Evolutionary conservation across 306 rosid genomes (phyloP), one percentile per base, ranked within the genome.

Genomic region (Phaseolus lunatus): DNA sequence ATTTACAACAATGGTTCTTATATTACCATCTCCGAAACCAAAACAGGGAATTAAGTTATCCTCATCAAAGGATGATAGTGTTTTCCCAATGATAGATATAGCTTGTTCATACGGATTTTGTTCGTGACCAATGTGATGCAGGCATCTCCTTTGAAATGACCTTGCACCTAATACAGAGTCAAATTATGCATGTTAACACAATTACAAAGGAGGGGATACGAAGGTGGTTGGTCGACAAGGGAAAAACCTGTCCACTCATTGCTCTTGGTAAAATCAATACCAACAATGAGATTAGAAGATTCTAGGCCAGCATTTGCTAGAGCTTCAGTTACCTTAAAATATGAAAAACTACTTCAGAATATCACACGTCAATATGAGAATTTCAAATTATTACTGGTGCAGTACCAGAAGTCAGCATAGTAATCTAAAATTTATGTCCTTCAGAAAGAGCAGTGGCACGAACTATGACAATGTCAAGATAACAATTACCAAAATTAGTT

Each of bases 181-280:
- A 69, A 73, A 81, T 73, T 81, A 72, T 76, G 69, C 71, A 72
- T 43, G 68, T 75, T 72, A 74, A 53, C 49, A 22, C 52, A 78
- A 57, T 35, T 6, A 77, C 69, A 77, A 69, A 22, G 65, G 54
- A 59, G 9, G 72, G 68, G 61, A 75, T 69, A 70, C 19, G 23
- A 53, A 45, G 19, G 29, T 45, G 67, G 66, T 67, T 26, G 73
- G 54, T 53, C 20, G 70, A 78, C 15, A 33, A 68, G 78, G 78
- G 64, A 80, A 39, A 78, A 78, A 94, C 98, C 99, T 89, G 99
- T 92, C 99, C 99, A 96, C 82, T 96, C 99, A 76, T 96, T 96
- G 90, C 99, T 96, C 91, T 96, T 92, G 8, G 99, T 96, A 84
- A 92, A 96, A 84, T 96, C 99, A 77, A 96, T 89, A 56, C 99